phyloP scores from a whole-genome alignment of 2,329 filamentous ascomycete genomes.

The Simplicillium sp. region DNA sequence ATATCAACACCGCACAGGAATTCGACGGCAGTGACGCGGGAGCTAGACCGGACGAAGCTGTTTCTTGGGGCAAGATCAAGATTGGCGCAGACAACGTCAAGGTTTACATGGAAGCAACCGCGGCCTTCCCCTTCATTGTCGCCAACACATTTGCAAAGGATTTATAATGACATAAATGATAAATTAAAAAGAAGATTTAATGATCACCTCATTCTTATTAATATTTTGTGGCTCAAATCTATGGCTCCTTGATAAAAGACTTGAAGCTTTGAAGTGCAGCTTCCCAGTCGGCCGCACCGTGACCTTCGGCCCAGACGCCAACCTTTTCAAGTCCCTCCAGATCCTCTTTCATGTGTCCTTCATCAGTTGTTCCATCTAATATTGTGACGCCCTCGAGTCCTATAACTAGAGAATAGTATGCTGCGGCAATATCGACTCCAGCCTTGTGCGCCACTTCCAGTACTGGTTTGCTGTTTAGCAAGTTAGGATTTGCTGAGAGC shows the following conservation, averaged over 20 bases:
- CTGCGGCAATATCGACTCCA: slow-evolving; percentile 26
- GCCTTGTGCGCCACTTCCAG: slow-evolving; percentile 32
- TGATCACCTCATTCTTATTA: background rate
- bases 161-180: slow-evolving; percentile 8
- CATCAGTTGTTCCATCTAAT: slow-evolving; percentile 35
- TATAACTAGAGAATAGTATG: slow-evolving; percentile 38
- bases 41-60: slow-evolving; percentile 87
- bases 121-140: slow-evolving; percentile 57
- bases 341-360: slow-evolving; percentile 39
- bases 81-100: slow-evolving; percentile 81
- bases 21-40: slow-evolving; percentile 97
- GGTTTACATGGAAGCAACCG: slow-evolving; percentile 59
- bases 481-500: slow-evolving; percentile 32
- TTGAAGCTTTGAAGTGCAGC: slow-evolving; percentile 38
- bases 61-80: slow-evolving; percentile 99
- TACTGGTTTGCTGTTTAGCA: slow-evolving; percentile 36
- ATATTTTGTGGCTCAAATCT: slow-evolving; percentile 1
- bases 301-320: slow-evolving; percentile 29
- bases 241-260: slow-evolving; percentile 16
- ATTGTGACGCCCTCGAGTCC: slow-evolving; percentile 32
- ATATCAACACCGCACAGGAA: slow-evolving; percentile 95
- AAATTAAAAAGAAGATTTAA: slow-evolving; percentile 5
- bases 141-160: slow-evolving; percentile 58
- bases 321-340: slow-evolving; percentile 32
- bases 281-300: slow-evolving; percentile 38